Base-by-base conservation (phyloP, 139 green algal species). In the Chlorella sp. region DNA sequence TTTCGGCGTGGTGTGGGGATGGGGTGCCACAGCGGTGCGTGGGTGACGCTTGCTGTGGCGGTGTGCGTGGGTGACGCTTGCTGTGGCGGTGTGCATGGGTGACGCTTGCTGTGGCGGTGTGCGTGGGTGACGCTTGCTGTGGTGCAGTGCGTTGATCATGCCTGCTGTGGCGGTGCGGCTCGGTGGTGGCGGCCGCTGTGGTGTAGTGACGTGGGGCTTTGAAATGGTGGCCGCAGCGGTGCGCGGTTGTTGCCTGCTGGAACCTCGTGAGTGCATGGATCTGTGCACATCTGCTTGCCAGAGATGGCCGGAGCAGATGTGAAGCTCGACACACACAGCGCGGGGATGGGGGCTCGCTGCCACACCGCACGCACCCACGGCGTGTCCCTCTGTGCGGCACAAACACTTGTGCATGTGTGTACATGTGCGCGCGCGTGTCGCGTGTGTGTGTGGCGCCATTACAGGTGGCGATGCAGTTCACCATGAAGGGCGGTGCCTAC, bases 401-500 rank as follows among this genome's bases (percentile, higher is more conserved):
- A 55, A 55, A 55, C 10, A 24, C 17, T 10, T 55, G 17, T 55
- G 17, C 10, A 10, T 24, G 10, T 17, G 17, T 55, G 42, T 55
- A 10, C 10, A 55, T 55, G 42, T 55, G 42, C 17, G 10, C 17
- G 42, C 10, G 17, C 17, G 10, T 24, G 42, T 55, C 42, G 42
- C 42, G 42, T 55, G 42, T 24, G 10, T 17, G 17, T 55, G 10
- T 55, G 10, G 42, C 6, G 6, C 6, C 59, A 29, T n/a, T 67
- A 36, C 72, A 77, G 72, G 72, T 72, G 62, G 69, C 80, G 0
- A 51, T 88, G 55, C 59, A 66, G 0, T 69, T 85, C 31, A 6
- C 35, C 2, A 31, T 89, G 20, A 32, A 68, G 35, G 80, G 80
- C 1, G 62, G 77, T 24, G 78, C 83, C 0, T 91, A 50, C n/a